Base-by-base conservation (phyloP, 352 stramenopile genomes). In the Pythium sp. region DNA sequence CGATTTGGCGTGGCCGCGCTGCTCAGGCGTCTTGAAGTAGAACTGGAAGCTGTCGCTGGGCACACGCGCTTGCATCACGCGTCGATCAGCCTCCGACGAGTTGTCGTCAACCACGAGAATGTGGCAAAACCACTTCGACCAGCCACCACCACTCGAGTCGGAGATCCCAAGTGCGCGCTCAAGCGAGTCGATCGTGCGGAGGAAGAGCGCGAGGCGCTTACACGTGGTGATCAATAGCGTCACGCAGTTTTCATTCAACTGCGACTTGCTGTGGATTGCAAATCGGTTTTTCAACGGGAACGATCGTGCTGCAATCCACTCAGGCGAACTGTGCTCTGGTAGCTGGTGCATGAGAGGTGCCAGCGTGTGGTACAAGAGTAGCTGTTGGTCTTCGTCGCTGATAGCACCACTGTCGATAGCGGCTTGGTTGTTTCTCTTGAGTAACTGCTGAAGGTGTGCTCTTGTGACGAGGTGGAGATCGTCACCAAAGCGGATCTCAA, bases 221-320 rank as follows among this genome's bases (percentile, higher is more conserved):
- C 81, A 92, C 0, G 83, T 92, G 2, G 83, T 92, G 6, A 92
- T 65, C 20, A 80, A 57, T 12, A 92, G 69, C 2, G 78, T 86
- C 3, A 89, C 30, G 38, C 71, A 77, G 34, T 70, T 22, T 38
- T 28, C 36, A 2, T 41, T n/a, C 20, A 60, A 34, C 3, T 11
- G 18, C 18, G 55, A 34, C 8, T 60, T 43, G 55, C 30, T 60
- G 14, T 60, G 55, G 15, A 60, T n/a, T 8, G n/a, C 12, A n/a
- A 69, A 71, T 2, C 9, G 38, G 1, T 62, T 28, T 14, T 47
- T 32, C 2, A 58, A 58, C 15, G 28, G 7, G 20, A 79, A 57
- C 20, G 57, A 63, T 0, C 77, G 58, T 3, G 67, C 64, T 1
- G 64, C 60, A 20, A 75, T 47, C 79, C 79, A 87, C 32, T 28